Evolutionary conservation across 2,329 filamentous ascomycete genomes (phyloP).

Genomic region (Ophiostoma quercus): DNA sequence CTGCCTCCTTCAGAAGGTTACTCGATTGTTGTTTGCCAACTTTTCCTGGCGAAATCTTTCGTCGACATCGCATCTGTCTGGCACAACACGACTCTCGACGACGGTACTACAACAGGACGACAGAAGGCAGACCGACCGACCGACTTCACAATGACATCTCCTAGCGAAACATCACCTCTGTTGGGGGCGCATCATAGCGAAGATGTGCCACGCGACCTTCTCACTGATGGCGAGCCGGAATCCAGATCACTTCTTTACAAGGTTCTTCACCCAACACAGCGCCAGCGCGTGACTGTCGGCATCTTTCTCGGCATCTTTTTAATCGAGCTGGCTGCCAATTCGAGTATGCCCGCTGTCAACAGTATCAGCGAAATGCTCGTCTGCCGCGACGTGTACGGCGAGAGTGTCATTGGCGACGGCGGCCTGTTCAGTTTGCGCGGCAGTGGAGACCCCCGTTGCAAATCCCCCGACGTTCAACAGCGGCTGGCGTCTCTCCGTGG

Average conservation of each 20-base stretch:
- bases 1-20: background rate
- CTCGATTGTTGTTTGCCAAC: background rate
- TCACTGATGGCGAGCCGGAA: background rate
- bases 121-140: background rate
- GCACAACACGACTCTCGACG: background rate
- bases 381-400: slow-evolving; percentile 41
- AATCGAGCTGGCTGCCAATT: slow-evolving; percentile 38
- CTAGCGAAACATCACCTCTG: background rate
- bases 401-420: slow-evolving; percentile 36
- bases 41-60: background rate
- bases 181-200: background rate
- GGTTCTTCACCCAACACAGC: slow-evolving; percentile 26
- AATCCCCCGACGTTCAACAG: slow-evolving; percentile 45
- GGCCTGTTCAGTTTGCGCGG: slow-evolving; percentile 24
- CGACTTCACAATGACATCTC: background rate
- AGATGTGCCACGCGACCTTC: background rate
- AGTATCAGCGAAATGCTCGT: slow-evolving; percentile 51
- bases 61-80: background rate
- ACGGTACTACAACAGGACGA: background rate
- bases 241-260: background rate
- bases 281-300: slow-evolving; percentile 31
- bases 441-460: slow-evolving; percentile 44
- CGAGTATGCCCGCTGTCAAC: slow-evolving; percentile 39
- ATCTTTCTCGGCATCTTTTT: slow-evolving; percentile 38
- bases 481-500: slow-evolving; percentile 49